Conservation (phyloP, 2,329 filamentous ascomycete species). For the Botryosphaeria agaves region DNA sequence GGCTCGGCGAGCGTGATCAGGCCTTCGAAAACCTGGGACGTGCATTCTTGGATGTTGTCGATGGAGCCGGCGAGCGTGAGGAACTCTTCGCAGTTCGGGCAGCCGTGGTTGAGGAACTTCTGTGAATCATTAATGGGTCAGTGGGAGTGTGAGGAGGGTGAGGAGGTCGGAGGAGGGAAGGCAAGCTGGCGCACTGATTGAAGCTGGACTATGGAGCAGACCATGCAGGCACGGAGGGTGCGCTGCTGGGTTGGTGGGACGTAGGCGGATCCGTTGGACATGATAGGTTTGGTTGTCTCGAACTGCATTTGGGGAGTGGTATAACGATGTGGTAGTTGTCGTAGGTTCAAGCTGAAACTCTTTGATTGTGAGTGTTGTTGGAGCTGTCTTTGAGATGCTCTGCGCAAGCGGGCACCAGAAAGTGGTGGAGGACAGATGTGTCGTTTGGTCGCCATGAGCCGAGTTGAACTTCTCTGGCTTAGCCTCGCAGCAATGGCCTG, state of each 20-base stretch:
- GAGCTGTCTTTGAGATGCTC: no score
- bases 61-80: conserved; percentile 63
- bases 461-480: no score
- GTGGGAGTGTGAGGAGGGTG: conserved; percentile 2
- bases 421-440: no score
- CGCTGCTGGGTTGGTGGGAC: conserved; percentile 62
- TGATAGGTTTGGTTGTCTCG: no score
- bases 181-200: conserved; percentile 38
- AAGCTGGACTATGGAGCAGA: conserved; percentile 87
- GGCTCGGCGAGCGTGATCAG: conserved; percentile 74
- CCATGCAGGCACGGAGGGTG: conserved; percentile 91
- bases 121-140: conserved; percentile 21
- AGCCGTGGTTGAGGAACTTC: conserved; percentile 77
- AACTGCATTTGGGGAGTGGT: no score
- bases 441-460: no score
- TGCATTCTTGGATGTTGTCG: conserved; percentile 82
- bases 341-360: no score
- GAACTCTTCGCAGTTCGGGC: conserved; percentile 92
- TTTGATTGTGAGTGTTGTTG: no score
- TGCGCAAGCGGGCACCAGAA: no score
- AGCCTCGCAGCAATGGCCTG: no score
- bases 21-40: conserved; percentile 89
- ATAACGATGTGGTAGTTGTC: no score
- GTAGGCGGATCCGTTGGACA: conserved; percentile 48
- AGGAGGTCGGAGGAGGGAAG: background rate